Percentiles rank a stretch among this genome's conserved stretches.
Evolutionary conservation across 805 yeast genomes (phyloP).

Genomic region (Candida germanica): DNA sequence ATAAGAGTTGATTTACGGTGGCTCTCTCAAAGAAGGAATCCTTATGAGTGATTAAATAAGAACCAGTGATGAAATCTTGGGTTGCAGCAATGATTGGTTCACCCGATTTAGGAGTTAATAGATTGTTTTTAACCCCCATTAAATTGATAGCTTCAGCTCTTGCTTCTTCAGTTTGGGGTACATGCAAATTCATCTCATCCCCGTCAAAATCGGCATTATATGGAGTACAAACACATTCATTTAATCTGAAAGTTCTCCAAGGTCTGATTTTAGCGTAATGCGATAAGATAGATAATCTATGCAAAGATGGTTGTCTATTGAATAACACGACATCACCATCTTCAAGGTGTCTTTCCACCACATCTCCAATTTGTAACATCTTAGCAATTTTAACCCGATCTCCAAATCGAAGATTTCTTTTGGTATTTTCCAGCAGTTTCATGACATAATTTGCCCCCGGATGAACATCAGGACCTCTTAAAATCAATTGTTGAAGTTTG

Average conservation of each 20-base stretch:
- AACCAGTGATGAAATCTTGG: slow-evolving; percentile 97
- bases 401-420: slow-evolving; percentile 87
- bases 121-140: slow-evolving; percentile 96
- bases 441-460: slow-evolving; percentile 96
- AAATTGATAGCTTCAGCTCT: slow-evolving; percentile 97
- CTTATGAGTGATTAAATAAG: slow-evolving; percentile 86
- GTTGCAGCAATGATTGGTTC: slow-evolving; percentile 99
- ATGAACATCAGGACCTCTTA: slow-evolving; percentile 82
- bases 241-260: slow-evolving; percentile 95
- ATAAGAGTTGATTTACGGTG: slow-evolving; percentile 71
- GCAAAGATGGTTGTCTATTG: slow-evolving; percentile 97
- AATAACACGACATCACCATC: slow-evolving; percentile 96
- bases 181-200: slow-evolving; percentile 98
- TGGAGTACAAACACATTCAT: slow-evolving; percentile 99
- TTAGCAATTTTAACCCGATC: slow-evolving; percentile 76
- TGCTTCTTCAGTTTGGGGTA: slow-evolving; percentile 98
- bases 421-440: slow-evolving; percentile 78
- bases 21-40: slow-evolving; percentile 92
- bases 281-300: slow-evolving; percentile 87
- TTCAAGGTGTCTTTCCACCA: slow-evolving; percentile 94
- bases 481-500: slow-evolving; percentile 69
- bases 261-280: slow-evolving; percentile 96
- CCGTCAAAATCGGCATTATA: slow-evolving; percentile 99
- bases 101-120: slow-evolving; percentile 95
- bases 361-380: slow-evolving; percentile 78